Percentiles rank a stretch among this genome's conserved stretches.
phyloP scores from a whole-genome alignment of 2,329 filamentous ascomycete genomes.

The Fusarium drepaniforme region DNA sequence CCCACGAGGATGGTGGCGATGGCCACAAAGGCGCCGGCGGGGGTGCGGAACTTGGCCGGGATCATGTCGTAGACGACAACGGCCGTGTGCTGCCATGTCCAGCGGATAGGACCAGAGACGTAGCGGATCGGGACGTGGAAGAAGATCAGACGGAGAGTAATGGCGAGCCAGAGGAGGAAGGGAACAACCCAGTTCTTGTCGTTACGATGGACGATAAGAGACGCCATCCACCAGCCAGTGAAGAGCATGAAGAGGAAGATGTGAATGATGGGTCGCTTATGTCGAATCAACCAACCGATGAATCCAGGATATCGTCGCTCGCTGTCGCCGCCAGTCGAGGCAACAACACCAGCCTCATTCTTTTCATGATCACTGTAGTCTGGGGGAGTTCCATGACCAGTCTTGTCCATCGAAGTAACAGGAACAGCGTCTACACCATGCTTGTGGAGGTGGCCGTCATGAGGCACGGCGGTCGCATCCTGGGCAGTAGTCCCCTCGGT shows the following conservation, averaged over 20 bases:
- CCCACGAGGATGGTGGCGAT: constrained; percentile 82
- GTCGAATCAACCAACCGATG: constrained; percentile 56
- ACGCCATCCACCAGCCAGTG: constrained; percentile 81
- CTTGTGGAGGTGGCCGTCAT: constrained; percentile 49
- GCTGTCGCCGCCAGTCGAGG: constrained; percentile 43
- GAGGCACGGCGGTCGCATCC: constrained; percentile 51
- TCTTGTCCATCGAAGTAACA: constrained; percentile 12
- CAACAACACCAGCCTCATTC: constrained; percentile 47
- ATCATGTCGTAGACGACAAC: constrained; percentile 70
- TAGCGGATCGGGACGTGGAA: constrained; percentile 78
- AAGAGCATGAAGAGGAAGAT: constrained; percentile 58
- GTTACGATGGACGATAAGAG: constrained; percentile 77
- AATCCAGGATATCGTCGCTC: constrained; percentile 29
- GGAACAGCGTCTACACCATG: constrained; percentile 31
- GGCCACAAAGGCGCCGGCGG: constrained; percentile 72
- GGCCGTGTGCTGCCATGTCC: constrained; percentile 75
- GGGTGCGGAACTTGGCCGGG: constrained; percentile 74
- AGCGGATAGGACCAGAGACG: constrained; percentile 74
- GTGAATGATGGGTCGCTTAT: constrained; percentile 61
- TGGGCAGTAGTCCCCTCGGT: constrained; percentile 53
- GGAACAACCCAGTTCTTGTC: constrained; percentile 86
- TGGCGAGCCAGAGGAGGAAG: constrained; percentile 82
- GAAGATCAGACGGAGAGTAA: constrained; percentile 80
- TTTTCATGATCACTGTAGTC: constrained; percentile 58
- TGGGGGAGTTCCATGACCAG: constrained; percentile 43